Base-by-base conservation (phyloP, 2,329 filamentous ascomycete genomes). In the Beauveria varroae region DNA sequence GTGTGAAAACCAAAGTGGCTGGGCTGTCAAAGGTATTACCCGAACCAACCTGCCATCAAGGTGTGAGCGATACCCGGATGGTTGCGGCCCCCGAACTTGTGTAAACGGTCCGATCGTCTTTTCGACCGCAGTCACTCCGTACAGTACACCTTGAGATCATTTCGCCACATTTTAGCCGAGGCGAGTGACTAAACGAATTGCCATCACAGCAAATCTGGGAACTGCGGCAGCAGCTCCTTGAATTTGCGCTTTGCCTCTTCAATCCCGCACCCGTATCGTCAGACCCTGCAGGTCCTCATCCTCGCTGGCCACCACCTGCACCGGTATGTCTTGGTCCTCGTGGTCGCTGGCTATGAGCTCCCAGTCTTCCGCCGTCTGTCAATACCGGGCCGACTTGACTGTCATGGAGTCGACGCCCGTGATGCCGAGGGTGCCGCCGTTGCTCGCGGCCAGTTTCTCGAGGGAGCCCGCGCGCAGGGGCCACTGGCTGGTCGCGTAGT, bases 401-500 rank as follows among this genome's bases (percentile, higher is more conserved):
- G 40, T 53, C 57, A 53, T 24, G 26, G n/a, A 1, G 3, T 52
- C 47, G 18, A 59, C 47, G 24, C 57, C 46, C 22, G 47, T 51
- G 37, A 59, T 52, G 47, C 57, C 57, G 12, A 51, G 57, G 2
- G 47, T 37, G 12, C 57, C 57, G n/a, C 47, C 37, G 34, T 12
- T 6, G 47, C 44, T 28, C 22, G 47, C 16, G 9, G 16, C 57
- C 4, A 59, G 57, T 47, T 34, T 18, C 7, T 8, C 37, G 24
- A 47, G 22, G 24, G 46, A 30, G 30, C 46, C 57, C 37, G 16
- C 47, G 22, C 47, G 57, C 37, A 59, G 37, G 9, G 46, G 56
- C 47, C 56, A 59, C 56, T 51, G 56, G 46, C 41, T 59, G 52
- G 47, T 43, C 30, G 57, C 47, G 51, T n/a, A n/a, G n/a, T n/a